Percentiles rank a stretch among this genome's conserved stretches.
phyloP scores from a whole-genome alignment of 257 asterid genomes.

The Oldenlandia corymbosa region DNA sequence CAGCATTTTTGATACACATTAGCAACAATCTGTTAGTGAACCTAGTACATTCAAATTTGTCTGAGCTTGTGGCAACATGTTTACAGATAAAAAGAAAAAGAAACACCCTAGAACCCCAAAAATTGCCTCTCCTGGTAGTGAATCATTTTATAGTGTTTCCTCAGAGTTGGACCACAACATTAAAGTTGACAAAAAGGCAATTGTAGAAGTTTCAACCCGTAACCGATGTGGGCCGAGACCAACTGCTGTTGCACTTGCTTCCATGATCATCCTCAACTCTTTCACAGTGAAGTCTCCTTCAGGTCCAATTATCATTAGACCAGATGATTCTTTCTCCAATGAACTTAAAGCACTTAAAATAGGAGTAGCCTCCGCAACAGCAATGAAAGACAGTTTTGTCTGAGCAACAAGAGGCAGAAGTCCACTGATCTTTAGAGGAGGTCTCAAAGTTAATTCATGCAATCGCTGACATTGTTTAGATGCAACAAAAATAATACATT shows the following conservation, averaged over 20 bases:
- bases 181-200: slow-evolving; percentile 70
- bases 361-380: slow-evolving; percentile 78
- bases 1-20: too few species aligned
- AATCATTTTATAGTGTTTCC: slow-evolving; percentile 21
- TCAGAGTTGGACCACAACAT: slow-evolving; percentile 77
- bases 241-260: slow-evolving; percentile 70
- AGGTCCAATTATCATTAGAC: slow-evolving; percentile 83
- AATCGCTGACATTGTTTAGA: slow-evolving; percentile 90
- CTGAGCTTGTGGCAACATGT: too few species aligned
- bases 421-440: slow-evolving; percentile 49
- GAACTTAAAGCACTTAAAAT: slow-evolving; percentile 49
- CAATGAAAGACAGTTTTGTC: slow-evolving; percentile 67
- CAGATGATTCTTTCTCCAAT: slow-evolving; percentile 40
- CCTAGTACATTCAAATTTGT: too few species aligned
- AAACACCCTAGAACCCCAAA: slow-evolving; percentile 20
- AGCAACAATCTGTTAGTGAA: too few species aligned
- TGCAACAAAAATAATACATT: slow-evolving; percentile 78
- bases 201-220: slow-evolving; percentile 91
- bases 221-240: slow-evolving; percentile 92
- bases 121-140: slow-evolving; percentile 38
- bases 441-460: slow-evolving; percentile 77
- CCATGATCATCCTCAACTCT: slow-evolving; percentile 55
- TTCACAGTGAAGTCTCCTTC: slow-evolving; percentile 92
- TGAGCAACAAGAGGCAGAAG: slow-evolving; percentile 58
- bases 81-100: too few species aligned